Conservation (phyloP, 1,284 basidiomycete genomes). For the Stereum hirsutum region DNA sequence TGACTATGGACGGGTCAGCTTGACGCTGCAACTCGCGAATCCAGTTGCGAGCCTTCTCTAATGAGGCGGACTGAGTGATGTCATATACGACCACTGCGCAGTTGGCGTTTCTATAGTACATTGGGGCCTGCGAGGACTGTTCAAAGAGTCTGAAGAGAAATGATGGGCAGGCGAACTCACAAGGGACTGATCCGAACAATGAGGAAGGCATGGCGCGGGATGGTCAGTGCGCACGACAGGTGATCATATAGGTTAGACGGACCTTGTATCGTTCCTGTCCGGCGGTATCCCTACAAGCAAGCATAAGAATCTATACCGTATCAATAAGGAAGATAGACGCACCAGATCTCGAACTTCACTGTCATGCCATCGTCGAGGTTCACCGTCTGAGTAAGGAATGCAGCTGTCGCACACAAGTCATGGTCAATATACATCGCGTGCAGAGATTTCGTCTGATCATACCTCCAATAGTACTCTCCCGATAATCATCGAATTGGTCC, state of each 20-base stretch:
- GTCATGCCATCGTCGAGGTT: slow-evolving; percentile 83
- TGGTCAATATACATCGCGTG: slow-evolving; percentile 2
- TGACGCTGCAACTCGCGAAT: slow-evolving; percentile 95
- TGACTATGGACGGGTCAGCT: slow-evolving; percentile 94
- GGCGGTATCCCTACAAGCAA: slow-evolving; percentile 69
- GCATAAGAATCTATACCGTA: background rate
- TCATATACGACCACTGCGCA: slow-evolving; percentile 85
- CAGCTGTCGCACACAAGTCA: slow-evolving; percentile 42
- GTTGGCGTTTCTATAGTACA: slow-evolving; percentile 89
- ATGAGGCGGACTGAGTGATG: slow-evolving; percentile 78
- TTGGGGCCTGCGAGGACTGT: slow-evolving; percentile 57
- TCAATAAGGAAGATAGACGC: slow-evolving; percentile 19
- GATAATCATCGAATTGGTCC: slow-evolving; percentile 96
- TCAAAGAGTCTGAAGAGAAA: slow-evolving; percentile 5
- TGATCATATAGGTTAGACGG: slow-evolving; percentile 11
- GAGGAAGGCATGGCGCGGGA: slow-evolving; percentile 9
- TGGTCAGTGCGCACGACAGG: no score
- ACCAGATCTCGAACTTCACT: slow-evolving; percentile 99
- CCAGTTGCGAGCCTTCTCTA: slow-evolving; percentile 96
- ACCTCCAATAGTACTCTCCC: slow-evolving; percentile 88
- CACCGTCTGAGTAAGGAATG: slow-evolving; percentile 95
- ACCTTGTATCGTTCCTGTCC: slow-evolving; percentile 92
- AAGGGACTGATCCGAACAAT: no score
- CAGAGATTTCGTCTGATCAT: slow-evolving; percentile 3
- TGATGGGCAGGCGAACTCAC: slow-evolving; percentile 28